A percentile compares a stretch with the other conserved stretches of the same genome.
Conservation (phyloP, 2,329 filamentous ascomycete species). For the Rutstroemia sp. region DNA sequence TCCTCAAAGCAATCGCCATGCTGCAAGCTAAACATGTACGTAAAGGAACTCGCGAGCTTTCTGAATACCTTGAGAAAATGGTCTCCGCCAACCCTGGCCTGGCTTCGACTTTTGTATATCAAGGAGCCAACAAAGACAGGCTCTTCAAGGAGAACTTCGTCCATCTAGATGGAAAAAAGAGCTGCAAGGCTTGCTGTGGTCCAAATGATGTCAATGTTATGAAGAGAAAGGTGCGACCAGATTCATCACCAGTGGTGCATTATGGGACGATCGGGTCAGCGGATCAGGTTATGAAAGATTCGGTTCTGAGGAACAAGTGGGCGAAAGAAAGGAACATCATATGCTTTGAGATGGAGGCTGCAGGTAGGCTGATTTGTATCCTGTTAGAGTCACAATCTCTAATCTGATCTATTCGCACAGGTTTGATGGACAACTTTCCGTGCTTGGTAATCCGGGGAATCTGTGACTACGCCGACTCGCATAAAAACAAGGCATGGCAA, state of each 20-base stretch:
- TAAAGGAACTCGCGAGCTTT: neutral
- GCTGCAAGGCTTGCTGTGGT: neutral
- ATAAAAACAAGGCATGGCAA: conserved; percentile 14
- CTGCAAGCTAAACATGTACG: neutral
- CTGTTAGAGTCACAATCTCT: neutral
- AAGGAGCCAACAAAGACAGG: conserved; percentile 19
- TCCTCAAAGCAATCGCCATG: neutral
- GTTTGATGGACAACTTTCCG: conserved; percentile 11
- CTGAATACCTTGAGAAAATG: neutral
- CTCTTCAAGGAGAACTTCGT: conserved; percentile 22
- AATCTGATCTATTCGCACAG: neutral
- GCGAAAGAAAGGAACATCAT: neutral
- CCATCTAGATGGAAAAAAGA: conserved; percentile 10
- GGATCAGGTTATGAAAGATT: conserved; percentile 9
- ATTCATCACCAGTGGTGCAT: conserved; percentile 32
- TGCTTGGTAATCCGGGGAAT: conserved; percentile 13
- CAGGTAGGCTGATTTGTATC: neutral
- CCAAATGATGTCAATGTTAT: neutral
- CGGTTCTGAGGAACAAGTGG: neutral
- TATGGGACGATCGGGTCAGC: conserved; percentile 7
- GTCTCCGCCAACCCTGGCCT: neutral
- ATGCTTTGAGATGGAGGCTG: conserved; percentile 12
- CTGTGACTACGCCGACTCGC: conserved; percentile 13
- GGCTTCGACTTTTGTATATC: conserved; percentile 7
- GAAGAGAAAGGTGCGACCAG: neutral